These are phyloP conservation scores for Tulasnella sp. DNA, from an alignment of 768 basidiomycete species.

Conservation along the genomic window DNA sequence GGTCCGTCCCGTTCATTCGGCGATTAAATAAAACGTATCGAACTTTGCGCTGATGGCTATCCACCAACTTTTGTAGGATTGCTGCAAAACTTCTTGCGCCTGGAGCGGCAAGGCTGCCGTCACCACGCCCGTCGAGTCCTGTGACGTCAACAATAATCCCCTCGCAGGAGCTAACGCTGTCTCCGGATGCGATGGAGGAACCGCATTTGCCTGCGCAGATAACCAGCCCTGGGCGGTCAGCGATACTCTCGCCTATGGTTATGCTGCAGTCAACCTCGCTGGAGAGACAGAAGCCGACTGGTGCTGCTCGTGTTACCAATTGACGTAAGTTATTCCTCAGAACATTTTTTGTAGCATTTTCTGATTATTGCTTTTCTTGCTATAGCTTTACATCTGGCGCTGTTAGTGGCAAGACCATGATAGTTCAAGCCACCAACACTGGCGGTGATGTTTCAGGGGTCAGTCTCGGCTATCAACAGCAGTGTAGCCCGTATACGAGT, in stretches of 20 bases:
- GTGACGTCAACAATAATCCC: slow-evolving; percentile 12
- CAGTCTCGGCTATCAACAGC: not conserved
- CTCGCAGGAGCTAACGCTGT: slow-evolving; percentile 10
- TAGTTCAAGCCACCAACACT: slow-evolving; percentile 24
- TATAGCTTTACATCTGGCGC: slow-evolving; percentile 22
- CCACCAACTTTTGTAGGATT: slow-evolving; percentile 13
- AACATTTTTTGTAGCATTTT: too few species aligned
- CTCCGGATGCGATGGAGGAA: slow-evolving; percentile 17
- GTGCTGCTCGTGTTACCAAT: slow-evolving; percentile 24
- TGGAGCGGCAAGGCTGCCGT: slow-evolving; percentile 20
- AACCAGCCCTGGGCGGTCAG: slow-evolving; percentile 19
- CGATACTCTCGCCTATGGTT: slow-evolving; percentile 18
- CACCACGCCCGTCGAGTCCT: slow-evolving; percentile 15
- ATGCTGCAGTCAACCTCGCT: slow-evolving; percentile 19
- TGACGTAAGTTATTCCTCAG: slow-evolving; percentile 14
- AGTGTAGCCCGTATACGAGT: not conserved
- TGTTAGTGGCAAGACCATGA: slow-evolving; percentile 22
- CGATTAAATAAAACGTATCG: not conserved
- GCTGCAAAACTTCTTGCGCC: slow-evolving; percentile 20
- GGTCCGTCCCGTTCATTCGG: slow-evolving; percentile 3
- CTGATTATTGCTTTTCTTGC: not conserved
- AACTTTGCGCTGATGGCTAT: not conserved
- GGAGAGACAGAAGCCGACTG: slow-evolving; percentile 15
- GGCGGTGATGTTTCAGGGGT: slow-evolving; percentile 17
- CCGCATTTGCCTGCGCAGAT: slow-evolving; percentile 17